Conservation (phyloP, 1,284 basidiomycete genomes). For the Puccinia horiana region DNA sequence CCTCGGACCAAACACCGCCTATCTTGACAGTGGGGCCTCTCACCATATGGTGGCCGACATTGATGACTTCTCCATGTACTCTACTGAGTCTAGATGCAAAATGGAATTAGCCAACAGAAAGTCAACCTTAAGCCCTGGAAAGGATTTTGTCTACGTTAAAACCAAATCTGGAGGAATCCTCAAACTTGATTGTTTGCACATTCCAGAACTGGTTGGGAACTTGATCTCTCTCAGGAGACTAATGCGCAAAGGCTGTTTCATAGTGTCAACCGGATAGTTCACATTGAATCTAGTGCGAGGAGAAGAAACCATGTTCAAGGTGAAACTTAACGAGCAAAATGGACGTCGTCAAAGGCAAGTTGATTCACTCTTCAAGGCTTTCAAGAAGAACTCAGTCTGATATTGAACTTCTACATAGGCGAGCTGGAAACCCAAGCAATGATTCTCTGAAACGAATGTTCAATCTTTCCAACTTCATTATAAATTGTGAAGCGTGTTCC, state of each 20-base stretch:
- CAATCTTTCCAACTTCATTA: background rate
- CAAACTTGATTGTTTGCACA: background rate
- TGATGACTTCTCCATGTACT: background rate
- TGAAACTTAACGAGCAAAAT: background rate
- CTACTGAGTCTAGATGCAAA: background rate
- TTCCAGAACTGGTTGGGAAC: conserved; percentile 1
- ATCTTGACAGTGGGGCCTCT: background rate
- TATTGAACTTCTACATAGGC: background rate
- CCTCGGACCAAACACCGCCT: background rate
- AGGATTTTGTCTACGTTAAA: background rate
- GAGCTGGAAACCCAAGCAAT: conserved; percentile 1
- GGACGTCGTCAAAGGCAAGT: background rate
- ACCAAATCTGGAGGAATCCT: background rate
- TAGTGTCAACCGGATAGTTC: background rate
- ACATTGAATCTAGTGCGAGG: background rate
- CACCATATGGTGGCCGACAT: conserved; percentile 2
- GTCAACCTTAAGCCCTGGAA: background rate
- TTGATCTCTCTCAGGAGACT: background rate
- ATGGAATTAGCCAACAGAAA: conserved; percentile 11
- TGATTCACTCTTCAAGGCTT: background rate
- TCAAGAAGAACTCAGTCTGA: background rate
- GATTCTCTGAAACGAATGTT: background rate
- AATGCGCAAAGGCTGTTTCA: background rate
- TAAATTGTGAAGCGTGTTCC: background rate
- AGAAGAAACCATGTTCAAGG: background rate